Conservation (phyloP, 176 grass and related monocot species). For the Paspalum vaginatum region DNA sequence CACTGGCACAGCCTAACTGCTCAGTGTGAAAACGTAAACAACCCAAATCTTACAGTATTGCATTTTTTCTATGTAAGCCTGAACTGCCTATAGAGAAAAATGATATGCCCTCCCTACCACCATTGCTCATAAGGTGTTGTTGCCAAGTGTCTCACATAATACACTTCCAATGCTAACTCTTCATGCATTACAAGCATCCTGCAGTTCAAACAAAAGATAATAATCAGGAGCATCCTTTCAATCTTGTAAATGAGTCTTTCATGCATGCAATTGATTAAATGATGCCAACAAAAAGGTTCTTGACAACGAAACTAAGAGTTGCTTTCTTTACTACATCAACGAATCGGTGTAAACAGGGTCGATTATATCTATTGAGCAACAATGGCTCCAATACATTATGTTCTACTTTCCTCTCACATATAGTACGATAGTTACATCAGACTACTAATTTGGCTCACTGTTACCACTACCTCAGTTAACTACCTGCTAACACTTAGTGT, state of each 20-base stretch:
- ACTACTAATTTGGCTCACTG: neutral
- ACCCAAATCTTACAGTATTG: neutral
- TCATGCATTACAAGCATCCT: slow-evolving; percentile 13
- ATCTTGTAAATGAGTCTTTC: neutral
- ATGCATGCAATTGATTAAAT: neutral
- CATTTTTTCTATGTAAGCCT: slow-evolving; percentile 14
- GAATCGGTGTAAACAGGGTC: neutral
- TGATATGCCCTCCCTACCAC: neutral
- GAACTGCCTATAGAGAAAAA: neutral
- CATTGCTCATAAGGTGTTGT: neutral
- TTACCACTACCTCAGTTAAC: neutral
- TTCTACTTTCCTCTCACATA: neutral
- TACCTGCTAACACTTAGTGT: neutral
- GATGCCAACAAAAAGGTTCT: neutral
- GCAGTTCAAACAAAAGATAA: neutral
- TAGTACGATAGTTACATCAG: neutral
- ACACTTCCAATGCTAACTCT: neutral
- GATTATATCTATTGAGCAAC: neutral
- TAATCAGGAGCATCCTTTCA: neutral
- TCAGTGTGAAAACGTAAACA: slow-evolving; percentile 9
- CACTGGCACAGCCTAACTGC: slow-evolving; percentile 1
- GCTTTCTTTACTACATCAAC: neutral
- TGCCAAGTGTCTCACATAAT: neutral
- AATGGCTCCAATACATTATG: neutral
- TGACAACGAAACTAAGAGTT: neutral